Base-by-base conservation (phyloP, 495 filamentous ascomycete species). In the Penicillium mononematosum region DNA sequence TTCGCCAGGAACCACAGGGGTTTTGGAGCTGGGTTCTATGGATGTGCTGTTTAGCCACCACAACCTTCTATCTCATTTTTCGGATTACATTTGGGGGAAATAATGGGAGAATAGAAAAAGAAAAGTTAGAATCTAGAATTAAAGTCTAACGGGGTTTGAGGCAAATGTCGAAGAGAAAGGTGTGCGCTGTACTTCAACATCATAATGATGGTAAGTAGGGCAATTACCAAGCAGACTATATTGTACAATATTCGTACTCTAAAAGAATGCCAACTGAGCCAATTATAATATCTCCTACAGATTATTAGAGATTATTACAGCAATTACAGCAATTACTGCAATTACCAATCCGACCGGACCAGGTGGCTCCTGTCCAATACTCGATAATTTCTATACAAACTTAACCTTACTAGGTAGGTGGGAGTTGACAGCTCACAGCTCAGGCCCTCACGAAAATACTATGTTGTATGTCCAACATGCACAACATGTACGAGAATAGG, bases 181-280 rank as follows among this genome's bases (percentile, higher is more conserved):
- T 22, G 27, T 29, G 27, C 7, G 8, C 16, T 51, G 14, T 27
- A 12, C 38, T 27, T 27, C 8, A 52, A 29, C 36, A 53, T 44
- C 34, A 53, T 44, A 29, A 41, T 53, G 50, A 42, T 51, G 34
- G 19, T 8, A 41, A 12, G 45, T 20, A 32, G 12, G 5, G 12
- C n/a, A 53, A 53, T 53, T 53, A 53, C 50, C 49, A 51, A 51
- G 49, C 50, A 43, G 39, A 32, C 29, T n/a, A 24, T 20, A 20
- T 42, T 42, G 20, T 3, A 19, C 34, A 31, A 25, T 11, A 17
- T 41, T 17, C 29, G 22, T 51, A 27, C n/a, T 27, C 14, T 27
- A 10, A 39, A 39, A 39, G 6, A 34, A 36, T 36, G 12, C 24
- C 32, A 38, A 38, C 4, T 8, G 4, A 39, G 45, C 49, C 49